Percentiles rank a stretch among this genome's conserved stretches.
Evolutionary conservation across 2,329 filamentous ascomycete genomes (phyloP).

Genomic region (Penicillium aurantiogriseum): DNA sequence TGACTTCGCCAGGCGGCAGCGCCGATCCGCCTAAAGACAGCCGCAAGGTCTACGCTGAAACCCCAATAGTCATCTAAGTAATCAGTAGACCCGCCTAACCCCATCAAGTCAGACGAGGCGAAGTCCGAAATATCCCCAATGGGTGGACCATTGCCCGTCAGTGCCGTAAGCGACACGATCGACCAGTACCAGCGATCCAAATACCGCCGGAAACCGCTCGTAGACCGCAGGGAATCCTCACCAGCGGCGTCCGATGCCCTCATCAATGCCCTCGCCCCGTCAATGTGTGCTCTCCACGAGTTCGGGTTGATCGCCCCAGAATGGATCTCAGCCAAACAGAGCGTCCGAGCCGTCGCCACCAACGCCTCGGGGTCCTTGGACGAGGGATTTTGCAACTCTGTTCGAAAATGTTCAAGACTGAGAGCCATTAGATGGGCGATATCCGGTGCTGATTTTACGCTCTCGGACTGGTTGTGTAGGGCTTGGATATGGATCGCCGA

Average conservation of each 20-base stretch:
- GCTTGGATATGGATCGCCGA: slow-evolving; percentile 45
- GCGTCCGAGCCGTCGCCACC: slow-evolving; percentile 43
- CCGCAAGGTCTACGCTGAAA: slow-evolving; percentile 40
- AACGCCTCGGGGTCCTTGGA: slow-evolving; percentile 35
- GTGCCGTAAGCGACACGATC: slow-evolving; percentile 43
- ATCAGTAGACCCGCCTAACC: slow-evolving; percentile 25
- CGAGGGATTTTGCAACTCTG: slow-evolving; percentile 38
- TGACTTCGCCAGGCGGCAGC: slow-evolving; percentile 35
- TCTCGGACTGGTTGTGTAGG: slow-evolving; percentile 35
- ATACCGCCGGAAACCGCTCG: slow-evolving; percentile 37
- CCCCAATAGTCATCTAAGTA: slow-evolving; percentile 47
- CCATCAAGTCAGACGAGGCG: slow-evolving; percentile 13
- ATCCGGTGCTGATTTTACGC: slow-evolving; percentile 38
- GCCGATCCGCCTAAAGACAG: slow-evolving; percentile 42
- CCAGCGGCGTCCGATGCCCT: slow-evolving; percentile 21
- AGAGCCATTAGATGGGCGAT: slow-evolving; percentile 41
- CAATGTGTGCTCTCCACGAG: slow-evolving; percentile 46
- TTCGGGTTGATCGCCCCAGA: slow-evolving; percentile 42
- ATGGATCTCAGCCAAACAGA: slow-evolving; percentile 46
- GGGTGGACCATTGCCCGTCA: slow-evolving; percentile 40
- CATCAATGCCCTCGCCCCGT: slow-evolving; percentile 43
- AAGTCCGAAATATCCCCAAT: slow-evolving; percentile 30
- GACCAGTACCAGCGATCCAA: slow-evolving; percentile 44
- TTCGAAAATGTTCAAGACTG: slow-evolving; percentile 44
- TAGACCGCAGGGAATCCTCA: slow-evolving; percentile 25